These are phyloP conservation scores for Kwoniella heveanensis DNA, from an alignment of 768 basidiomycete genomes.

Conservation along the genomic window DNA sequence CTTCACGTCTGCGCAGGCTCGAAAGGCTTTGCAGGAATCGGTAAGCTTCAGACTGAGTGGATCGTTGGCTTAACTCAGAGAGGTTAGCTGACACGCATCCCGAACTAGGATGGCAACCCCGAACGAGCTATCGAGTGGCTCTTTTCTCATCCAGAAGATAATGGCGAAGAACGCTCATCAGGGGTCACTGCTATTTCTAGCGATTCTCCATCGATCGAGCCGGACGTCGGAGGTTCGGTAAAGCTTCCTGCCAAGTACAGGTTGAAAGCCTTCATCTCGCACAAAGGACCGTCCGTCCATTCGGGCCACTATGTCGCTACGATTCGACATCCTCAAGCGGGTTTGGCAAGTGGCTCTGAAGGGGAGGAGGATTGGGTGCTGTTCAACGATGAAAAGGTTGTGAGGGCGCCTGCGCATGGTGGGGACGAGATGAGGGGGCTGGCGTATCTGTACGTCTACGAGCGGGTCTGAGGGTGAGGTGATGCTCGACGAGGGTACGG, in stretches of 20 bases:
- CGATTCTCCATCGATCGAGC: too few species aligned
- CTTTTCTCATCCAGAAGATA: slow-evolving; percentile 88
- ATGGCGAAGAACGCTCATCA: slow-evolving; percentile 63
- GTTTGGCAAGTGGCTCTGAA: slow-evolving; percentile 62
- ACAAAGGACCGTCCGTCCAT: slow-evolving; percentile 94
- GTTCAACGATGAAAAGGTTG: slow-evolving; percentile 96
- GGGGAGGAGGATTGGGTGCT: slow-evolving; percentile 73
- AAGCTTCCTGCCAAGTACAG: slow-evolving; percentile 73
- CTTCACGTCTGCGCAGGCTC: slow-evolving; percentile 77
- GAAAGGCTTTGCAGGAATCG: slow-evolving; percentile 83
- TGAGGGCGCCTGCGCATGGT: slow-evolving; percentile 79
- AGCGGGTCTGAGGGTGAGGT: slow-evolving; percentile 61
- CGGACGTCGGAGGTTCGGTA: slow-evolving; percentile 63
- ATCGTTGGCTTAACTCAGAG: neutral
- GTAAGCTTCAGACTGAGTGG: slow-evolving; percentile 59
- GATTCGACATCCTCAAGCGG: slow-evolving; percentile 76
- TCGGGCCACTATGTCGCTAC: slow-evolving; percentile 61
- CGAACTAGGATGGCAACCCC: slow-evolving; percentile 70
- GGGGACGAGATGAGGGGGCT: slow-evolving; percentile 76
- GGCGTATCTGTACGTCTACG: slow-evolving; percentile 94
- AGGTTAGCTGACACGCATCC: neutral
- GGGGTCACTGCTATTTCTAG: too few species aligned
- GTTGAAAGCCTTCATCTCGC: slow-evolving; percentile 92
- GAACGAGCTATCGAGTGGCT: slow-evolving; percentile 95
- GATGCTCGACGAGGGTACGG: neutral